Conservation (phyloP, 192 early-diverging fungal genomes). For the Coemansia sp. region DNA sequence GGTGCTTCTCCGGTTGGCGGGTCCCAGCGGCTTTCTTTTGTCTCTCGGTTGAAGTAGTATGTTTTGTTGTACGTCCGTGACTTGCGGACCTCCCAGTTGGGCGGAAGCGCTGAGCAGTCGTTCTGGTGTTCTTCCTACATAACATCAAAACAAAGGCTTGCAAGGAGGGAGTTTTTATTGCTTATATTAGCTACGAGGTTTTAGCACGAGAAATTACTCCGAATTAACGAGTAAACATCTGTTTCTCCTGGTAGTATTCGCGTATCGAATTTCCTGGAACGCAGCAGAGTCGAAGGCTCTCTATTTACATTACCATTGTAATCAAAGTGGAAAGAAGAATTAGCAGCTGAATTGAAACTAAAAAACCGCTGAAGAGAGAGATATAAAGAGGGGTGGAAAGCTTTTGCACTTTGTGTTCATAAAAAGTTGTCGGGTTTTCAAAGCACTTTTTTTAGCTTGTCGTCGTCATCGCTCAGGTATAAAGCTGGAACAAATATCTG, state of each 20-base stretch:
- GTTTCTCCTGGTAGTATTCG: not conserved
- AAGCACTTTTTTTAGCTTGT: too few species aligned
- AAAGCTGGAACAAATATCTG: too few species aligned
- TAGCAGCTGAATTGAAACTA: not conserved
- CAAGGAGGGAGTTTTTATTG: not conserved
- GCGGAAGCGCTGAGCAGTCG: constrained; percentile 52
- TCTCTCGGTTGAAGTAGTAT: constrained; percentile 80
- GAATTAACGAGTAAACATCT: too few species aligned
- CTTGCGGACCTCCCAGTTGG: constrained; percentile 69
- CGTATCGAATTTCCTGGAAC: not conserved
- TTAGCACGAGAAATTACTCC: too few species aligned
- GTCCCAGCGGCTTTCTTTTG: constrained; percentile 75
- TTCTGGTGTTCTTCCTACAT: not conserved
- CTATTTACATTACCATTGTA: not conserved
- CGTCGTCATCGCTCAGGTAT: too few species aligned
- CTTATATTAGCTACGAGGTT: not conserved
- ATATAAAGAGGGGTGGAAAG: not conserved
- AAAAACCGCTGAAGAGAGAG: not conserved
- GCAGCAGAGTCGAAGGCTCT: not conserved
- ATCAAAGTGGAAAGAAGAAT: not conserved
- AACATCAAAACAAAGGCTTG: not conserved
- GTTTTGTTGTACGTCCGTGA: constrained; percentile 64
- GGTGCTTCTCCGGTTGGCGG: constrained; percentile 49
- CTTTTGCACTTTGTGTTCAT: too few species aligned
- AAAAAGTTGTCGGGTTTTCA: too few species aligned